Evolutionary conservation across 1,284 basidiomycete genomes (phyloP).

Genomic region (Apiotrichum laibachii): DNA sequence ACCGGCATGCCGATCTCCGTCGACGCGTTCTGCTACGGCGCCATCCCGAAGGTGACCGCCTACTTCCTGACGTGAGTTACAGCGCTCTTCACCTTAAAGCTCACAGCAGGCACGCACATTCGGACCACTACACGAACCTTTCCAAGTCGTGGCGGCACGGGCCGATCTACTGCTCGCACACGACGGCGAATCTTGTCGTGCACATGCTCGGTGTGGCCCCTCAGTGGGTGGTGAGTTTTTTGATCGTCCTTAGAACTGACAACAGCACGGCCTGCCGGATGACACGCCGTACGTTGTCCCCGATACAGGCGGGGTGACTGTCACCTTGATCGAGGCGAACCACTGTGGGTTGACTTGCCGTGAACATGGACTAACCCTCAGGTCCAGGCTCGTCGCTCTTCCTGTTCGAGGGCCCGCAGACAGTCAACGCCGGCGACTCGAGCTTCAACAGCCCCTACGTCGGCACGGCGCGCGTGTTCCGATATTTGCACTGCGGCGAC

Average conservation of each 20-base stretch:
- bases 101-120: constrained; percentile 75
- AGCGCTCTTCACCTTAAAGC: not conserved
- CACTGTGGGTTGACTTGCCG: constrained; percentile 78
- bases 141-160: constrained; percentile 83
- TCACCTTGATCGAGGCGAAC: constrained; percentile 95
- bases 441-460: constrained; percentile 66
- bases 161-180: constrained; percentile 90
- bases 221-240: constrained; percentile 72
- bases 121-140: constrained; percentile 89
- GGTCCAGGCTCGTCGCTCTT: constrained; percentile 91
- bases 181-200: constrained; percentile 83
- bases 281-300: constrained; percentile 72
- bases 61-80: constrained; percentile 76
- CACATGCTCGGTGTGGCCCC: constrained; percentile 84
- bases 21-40: constrained; percentile 90
- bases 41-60: constrained; percentile 79
- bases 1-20: constrained; percentile 97
- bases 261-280: constrained; percentile 63
- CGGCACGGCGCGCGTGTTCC: constrained; percentile 67
- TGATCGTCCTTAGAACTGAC: constrained; percentile 3
- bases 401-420: constrained; percentile 88
- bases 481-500: constrained; percentile 95
- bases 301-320: constrained; percentile 76
- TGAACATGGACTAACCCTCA: constrained; percentile 43
- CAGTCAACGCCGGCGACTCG: constrained; percentile 78